Percentiles rank a stretch among this genome's conserved stretches.
These are phyloP conservation scores for Vanilla planifolia DNA, from an alignment of 106 monocot genomes.

Conservation along the genomic window DNA sequence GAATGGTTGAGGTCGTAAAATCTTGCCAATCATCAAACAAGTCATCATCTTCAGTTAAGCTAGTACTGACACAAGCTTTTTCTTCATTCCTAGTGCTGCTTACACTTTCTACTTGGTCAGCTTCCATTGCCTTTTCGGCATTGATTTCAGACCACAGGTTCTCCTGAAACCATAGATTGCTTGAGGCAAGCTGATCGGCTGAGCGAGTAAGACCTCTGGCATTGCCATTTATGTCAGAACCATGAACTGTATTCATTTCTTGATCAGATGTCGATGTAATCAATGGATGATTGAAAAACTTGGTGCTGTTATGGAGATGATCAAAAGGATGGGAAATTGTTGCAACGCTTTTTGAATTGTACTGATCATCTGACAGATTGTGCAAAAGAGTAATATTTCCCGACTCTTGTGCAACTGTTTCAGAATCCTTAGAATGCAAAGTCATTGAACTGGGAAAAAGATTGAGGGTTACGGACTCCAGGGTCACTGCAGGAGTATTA, in stretches of 20 bases:
- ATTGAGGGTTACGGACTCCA: background rate
- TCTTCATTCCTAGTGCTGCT: constrained; percentile 2
- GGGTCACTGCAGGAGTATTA: background rate
- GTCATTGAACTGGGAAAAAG: background rate
- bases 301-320: constrained; percentile 11
- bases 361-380: too few relatives aligned
- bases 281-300: background rate
- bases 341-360: too few relatives aligned
- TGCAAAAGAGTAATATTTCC: background rate
- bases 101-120: constrained; percentile 11
- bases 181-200: constrained; percentile 9
- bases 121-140: background rate
- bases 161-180: constrained; percentile 14
- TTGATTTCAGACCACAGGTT: constrained; percentile 18
- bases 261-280: constrained; percentile 3
- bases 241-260: background rate
- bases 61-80: background rate
- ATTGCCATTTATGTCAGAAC: background rate
- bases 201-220: too few relatives aligned
- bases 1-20: constrained; percentile 8
- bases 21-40: constrained; percentile 47
- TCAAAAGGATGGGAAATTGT: constrained; percentile 5
- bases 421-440: background rate
- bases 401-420: background rate
- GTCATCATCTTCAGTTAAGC: constrained; percentile 18